Base-by-base conservation (phyloP, 495 filamentous ascomycete species). In the Tuber brumale region DNA sequence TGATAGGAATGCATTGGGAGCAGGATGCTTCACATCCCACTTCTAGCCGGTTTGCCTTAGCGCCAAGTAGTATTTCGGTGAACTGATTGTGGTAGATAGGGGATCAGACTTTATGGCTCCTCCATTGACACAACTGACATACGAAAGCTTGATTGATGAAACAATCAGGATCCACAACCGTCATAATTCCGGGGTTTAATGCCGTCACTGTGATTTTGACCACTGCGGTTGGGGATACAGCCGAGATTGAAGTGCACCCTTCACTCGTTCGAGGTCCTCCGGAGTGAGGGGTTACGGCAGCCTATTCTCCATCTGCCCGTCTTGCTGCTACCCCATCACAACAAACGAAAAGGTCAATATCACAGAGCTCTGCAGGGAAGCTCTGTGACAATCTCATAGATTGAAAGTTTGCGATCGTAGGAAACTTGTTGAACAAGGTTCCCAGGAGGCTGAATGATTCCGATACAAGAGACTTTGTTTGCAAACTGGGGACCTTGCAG, bases 121-220 rank as follows among this genome's bases (percentile, higher is more conserved):
- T 3, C 87, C 98, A 19, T 89, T 98, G 70, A 98, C 95, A 0
- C 95, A 98, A 83, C 87, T 99, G 61, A 99, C 95, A 12, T 99
- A 99, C 81, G 94, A 98, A 85, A 96, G 95, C 0, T 84, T 99
- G 44, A 92, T 99, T 72, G 95, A 99, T 83, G 95, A 99, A 85
- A 88, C 93, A 48, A 96, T 97, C 77, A 91, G 92, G 70, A 95
- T 99, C 76, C 88, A 91, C 76, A 89, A 91, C 79, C 81, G 82
- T 83, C 76, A 75, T n/a, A 73, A 31, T 46, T 18, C 66, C 43
- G 21, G 23, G n/a, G 48, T 45, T 69, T 57, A 21, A 19, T 66
- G 14, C 10, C 27, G 27, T 66, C n/a, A n/a, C 14, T 18, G 72
- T 35, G 23, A 27, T 70, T 6, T 71, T 39, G 39, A 46, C 71